Conservation (phyloP, 768 basidiomycete species). For the Russula abietina region DNA sequence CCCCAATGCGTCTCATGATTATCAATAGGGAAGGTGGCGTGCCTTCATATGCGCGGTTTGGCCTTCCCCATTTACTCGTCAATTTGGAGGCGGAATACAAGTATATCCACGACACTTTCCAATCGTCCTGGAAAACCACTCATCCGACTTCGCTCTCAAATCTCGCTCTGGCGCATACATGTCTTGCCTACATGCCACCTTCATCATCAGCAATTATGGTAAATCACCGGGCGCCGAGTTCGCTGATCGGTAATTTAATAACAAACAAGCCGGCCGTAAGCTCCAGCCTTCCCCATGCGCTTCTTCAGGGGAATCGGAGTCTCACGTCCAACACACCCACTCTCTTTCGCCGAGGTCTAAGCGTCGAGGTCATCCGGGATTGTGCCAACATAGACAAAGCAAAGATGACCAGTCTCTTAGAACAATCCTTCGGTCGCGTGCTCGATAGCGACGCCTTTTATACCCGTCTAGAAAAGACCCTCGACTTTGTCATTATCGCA, state of each 20-base stretch:
- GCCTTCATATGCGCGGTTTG: conserved; percentile 92
- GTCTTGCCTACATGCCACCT: conserved; percentile 87
- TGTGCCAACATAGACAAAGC: conserved; percentile 60
- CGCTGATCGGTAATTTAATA: conserved; percentile 93
- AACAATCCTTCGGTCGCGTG: conserved; percentile 74
- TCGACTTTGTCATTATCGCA: conserved; percentile 91
- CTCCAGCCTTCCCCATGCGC: conserved; percentile 89
- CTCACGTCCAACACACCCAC: conserved; percentile 91
- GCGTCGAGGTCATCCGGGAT: conserved; percentile 74
- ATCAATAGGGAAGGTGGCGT: conserved; percentile 96
- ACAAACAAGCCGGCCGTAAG: conserved; percentile 97
- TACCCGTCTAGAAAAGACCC: conserved; percentile 58
- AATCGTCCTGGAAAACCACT: conserved; percentile 62
- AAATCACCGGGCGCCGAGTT: conserved; percentile 91
- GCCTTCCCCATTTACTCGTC: conserved; percentile 92
- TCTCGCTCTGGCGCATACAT: conserved; percentile 75
- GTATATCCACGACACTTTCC: conserved; percentile 83
- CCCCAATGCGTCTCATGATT: conserved; percentile 93
- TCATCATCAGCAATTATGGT: conserved; percentile 95
- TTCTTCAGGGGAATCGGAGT: conserved; percentile 80
- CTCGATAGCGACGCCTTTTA: conserved; percentile 76
- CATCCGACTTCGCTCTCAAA: conserved; percentile 87
- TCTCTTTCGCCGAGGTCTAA: conserved; percentile 80
- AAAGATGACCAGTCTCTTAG: conserved; percentile 77
- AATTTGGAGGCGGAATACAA: conserved; percentile 85